phyloP scores from a whole-genome alignment of 2,329 filamentous ascomycete genomes.

The Huntiella bhutanensis region DNA sequence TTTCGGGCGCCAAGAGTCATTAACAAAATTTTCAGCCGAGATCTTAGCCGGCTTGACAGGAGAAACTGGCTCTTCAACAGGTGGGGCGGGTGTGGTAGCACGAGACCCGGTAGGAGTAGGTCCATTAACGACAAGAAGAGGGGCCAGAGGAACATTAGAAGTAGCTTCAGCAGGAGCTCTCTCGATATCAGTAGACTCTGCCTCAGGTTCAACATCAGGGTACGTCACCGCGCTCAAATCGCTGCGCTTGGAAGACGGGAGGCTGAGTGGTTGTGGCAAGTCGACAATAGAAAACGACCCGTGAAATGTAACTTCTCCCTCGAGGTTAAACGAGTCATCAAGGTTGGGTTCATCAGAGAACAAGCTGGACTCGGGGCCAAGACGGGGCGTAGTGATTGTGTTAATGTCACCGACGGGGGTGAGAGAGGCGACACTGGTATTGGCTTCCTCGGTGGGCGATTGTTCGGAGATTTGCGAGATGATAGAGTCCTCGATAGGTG shows the following conservation, averaged over 20 bases:
- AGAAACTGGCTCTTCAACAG: background rate
- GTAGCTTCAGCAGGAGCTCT: background rate
- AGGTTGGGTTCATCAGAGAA: constrained; percentile 9
- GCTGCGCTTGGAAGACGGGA: background rate
- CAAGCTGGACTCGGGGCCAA: constrained; percentile 9
- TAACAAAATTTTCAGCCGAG: constrained; percentile 5
- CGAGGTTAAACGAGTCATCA: constrained; percentile 7
- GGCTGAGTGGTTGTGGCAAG: background rate
- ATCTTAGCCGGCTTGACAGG: background rate
- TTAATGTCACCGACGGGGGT: background rate
- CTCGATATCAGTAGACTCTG: background rate
- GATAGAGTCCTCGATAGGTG: background rate
- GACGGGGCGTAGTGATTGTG: constrained; percentile 7
- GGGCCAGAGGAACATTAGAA: background rate
- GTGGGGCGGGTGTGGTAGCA: constrained; percentile 2
- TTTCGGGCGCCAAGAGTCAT: constrained; percentile 9
- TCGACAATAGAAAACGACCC: constrained; percentile 11
- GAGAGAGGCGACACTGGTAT: background rate
- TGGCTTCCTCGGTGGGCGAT: background rate
- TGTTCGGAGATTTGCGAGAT: background rate
- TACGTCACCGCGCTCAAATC: background rate
- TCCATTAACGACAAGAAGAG: constrained; percentile 9
- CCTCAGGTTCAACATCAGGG: background rate
- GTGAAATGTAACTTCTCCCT: constrained; percentile 7
- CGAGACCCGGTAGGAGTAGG: constrained; percentile 10